phyloP scores from a whole-genome alignment of 208 protist species.

The Tritrichomonas musculus region DNA sequence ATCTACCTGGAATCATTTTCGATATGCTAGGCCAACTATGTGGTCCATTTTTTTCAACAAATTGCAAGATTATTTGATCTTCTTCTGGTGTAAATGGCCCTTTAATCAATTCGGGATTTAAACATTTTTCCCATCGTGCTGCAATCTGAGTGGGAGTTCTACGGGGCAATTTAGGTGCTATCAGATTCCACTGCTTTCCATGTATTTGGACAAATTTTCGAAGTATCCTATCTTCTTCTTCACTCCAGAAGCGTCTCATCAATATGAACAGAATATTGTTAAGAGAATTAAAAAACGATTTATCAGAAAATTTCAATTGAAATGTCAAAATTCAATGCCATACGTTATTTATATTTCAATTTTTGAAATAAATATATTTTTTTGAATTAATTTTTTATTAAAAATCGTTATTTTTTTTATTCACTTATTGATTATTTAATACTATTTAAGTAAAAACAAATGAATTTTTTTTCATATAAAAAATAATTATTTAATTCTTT shows the following conservation, averaged over 20 bases:
- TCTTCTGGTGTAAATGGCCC: slow-evolving; percentile 13
- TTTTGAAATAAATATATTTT: too few species aligned
- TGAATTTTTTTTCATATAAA: too few species aligned
- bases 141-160: background rate
- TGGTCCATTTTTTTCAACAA: slow-evolving; percentile 4
- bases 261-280: background rate
- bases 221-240: background rate
- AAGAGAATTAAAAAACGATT: too few species aligned
- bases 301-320: too few species aligned
- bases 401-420: too few species aligned
- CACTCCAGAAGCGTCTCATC: background rate
- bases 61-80: background rate
- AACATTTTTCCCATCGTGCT: slow-evolving; percentile 17
- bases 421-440: too few species aligned
- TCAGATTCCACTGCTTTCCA: slow-evolving; percentile 24
- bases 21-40: background rate
- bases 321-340: too few species aligned
- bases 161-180: background rate
- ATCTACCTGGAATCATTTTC: background rate
- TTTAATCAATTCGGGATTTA: background rate
- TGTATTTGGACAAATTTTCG: background rate
- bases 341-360: too few species aligned
- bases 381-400: too few species aligned
- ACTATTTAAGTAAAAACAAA: too few species aligned
- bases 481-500: too few species aligned